These are phyloP conservation scores for Lachancea kluyveri DNA, from an alignment of 805 yeast genomes.

Conservation along the genomic window DNA sequence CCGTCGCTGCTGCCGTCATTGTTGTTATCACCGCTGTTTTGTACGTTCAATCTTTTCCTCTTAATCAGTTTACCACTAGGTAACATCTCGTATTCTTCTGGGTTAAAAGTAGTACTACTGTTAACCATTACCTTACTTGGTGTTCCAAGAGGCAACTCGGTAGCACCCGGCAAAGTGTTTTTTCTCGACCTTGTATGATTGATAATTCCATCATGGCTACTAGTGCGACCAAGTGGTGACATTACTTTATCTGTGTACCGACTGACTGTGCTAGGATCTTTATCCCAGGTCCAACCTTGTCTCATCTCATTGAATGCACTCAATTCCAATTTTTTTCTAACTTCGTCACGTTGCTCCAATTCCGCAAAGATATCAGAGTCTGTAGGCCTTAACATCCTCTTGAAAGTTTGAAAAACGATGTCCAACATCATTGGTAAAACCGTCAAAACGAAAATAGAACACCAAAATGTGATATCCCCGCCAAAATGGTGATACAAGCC, in stretches of 20 bases:
- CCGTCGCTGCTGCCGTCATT: neutral
- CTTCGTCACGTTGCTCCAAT: slow-evolving; percentile 61
- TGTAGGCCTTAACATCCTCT: slow-evolving; percentile 51
- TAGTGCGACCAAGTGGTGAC: slow-evolving; percentile 1
- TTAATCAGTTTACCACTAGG: slow-evolving; percentile 69
- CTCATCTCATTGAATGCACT: slow-evolving; percentile 66
- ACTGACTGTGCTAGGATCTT: slow-evolving; percentile 36
- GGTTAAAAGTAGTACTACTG: slow-evolving; percentile 11
- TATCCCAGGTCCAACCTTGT: slow-evolving; percentile 72
- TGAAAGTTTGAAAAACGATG: slow-evolving; percentile 50
- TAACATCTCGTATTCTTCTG: slow-evolving; percentile 45
- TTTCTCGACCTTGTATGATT: slow-evolving; percentile 13
- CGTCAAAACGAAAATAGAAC: slow-evolving; percentile 50
- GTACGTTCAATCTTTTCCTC: slow-evolving; percentile 28
- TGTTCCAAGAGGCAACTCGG: slow-evolving; percentile 47
- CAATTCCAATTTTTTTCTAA: slow-evolving; percentile 65
- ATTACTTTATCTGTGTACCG: slow-evolving; percentile 21
- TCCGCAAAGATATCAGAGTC: slow-evolving; percentile 78
- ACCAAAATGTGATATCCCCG: slow-evolving; percentile 82
- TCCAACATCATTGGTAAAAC: slow-evolving; percentile 64
- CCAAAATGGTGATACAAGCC: slow-evolving; percentile 75
- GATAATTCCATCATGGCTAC: slow-evolving; percentile 6
- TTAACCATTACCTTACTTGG: slow-evolving; percentile 31
- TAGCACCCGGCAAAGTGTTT: slow-evolving; percentile 23
- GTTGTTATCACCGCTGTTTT: slow-evolving; percentile 12